phyloP scores from a whole-genome alignment of 345 rosid genomes.

The Viola odorata region DNA sequence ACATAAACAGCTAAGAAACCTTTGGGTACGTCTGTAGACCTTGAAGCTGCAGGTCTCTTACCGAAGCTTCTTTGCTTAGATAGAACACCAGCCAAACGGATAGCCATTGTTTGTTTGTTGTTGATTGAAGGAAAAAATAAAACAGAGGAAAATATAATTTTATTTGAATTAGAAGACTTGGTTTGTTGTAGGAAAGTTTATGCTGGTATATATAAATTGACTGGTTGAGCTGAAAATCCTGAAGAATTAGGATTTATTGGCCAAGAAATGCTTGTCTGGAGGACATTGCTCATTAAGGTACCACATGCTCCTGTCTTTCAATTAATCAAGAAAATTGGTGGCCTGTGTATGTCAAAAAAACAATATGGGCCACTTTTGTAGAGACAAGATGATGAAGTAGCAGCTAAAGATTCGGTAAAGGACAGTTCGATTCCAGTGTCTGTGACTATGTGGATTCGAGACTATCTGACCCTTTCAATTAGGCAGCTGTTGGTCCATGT shows the following conservation, averaged over 20 bases:
- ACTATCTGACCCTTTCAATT: background rate
- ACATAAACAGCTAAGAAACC: conserved; percentile 38
- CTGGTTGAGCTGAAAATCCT: background rate
- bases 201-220: background rate
- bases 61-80: background rate
- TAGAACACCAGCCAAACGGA: conserved; percentile 8
- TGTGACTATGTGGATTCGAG: background rate
- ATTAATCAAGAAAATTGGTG: background rate
- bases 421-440: background rate
- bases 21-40: conserved; percentile 28
- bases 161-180: background rate
- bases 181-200: background rate
- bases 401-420: background rate
- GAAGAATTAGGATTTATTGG: background rate
- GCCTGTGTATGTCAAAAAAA: background rate
- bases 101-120: background rate
- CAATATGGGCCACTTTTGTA: background rate
- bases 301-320: conserved; percentile 12
- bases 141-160: background rate
- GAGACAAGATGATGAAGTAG: background rate
- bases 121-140: background rate
- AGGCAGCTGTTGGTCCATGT: background rate
- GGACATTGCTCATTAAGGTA: background rate
- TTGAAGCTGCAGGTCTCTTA: background rate
- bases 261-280: background rate